These are phyloP conservation scores for Inonotus obliquus DNA, from an alignment of 1,284 basidiomycete species.

Conservation along the genomic window DNA sequence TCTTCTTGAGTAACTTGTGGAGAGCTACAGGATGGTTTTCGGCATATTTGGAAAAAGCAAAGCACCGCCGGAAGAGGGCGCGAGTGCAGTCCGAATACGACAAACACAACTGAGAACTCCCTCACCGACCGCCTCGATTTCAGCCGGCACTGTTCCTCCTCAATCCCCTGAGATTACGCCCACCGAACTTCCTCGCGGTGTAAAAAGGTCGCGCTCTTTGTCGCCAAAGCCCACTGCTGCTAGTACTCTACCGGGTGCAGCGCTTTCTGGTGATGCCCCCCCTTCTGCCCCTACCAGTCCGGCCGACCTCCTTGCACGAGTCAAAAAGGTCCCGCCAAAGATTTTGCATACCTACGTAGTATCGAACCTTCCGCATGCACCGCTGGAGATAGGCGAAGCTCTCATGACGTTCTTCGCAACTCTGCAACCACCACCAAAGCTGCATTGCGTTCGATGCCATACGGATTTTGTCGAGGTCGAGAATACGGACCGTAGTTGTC, in stretches of 20 bases:
- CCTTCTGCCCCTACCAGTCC: conserved; percentile 26
- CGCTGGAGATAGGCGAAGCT: conserved; percentile 31
- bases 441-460: conserved; percentile 74
- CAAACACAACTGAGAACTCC: conserved; percentile 43
- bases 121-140: conserved; percentile 37
- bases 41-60: conserved; percentile 43
- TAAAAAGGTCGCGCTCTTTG: conserved; percentile 25
- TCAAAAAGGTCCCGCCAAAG: conserved; percentile 59
- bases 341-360: conserved; percentile 60
- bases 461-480: conserved; percentile 54
- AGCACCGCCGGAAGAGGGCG: conserved; percentile 18
- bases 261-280: conserved; percentile 8
- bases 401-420: conserved; percentile 52
- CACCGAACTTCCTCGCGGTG: conserved; percentile 23
- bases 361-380: conserved; percentile 36
- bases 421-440: conserved; percentile 55
- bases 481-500: conserved; percentile 50
- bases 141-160: conserved; percentile 30
- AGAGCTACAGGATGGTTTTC: conserved; percentile 41
- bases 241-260: neutral
- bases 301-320: conserved; percentile 42
- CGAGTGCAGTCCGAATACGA: neutral
- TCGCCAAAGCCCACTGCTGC: conserved; percentile 10
- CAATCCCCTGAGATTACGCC: conserved; percentile 27
- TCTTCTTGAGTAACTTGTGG: neutral